Conservation (phyloP, 352 stramenopile species). For the Pythium aphanidermatum region DNA sequence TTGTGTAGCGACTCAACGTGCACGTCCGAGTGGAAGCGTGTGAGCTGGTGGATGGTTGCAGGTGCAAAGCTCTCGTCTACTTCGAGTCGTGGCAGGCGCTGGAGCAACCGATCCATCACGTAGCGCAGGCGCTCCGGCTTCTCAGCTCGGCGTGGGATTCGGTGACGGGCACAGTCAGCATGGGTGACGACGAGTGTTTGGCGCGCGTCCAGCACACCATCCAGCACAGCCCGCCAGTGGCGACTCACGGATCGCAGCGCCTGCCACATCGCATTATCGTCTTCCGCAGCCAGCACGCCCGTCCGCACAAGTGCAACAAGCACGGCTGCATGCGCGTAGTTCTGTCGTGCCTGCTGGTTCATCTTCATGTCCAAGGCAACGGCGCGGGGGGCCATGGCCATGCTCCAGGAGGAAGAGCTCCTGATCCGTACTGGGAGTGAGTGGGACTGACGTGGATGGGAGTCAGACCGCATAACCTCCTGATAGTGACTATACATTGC, state of each 20-base stretch:
- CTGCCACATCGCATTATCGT: too few species aligned
- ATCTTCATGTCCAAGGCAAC: too few species aligned
- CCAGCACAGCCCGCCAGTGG: constrained; percentile 23
- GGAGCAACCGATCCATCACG: constrained; percentile 28
- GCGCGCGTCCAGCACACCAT: constrained; percentile 20
- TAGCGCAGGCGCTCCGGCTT: constrained; percentile 44
- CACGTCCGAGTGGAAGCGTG: constrained; percentile 45
- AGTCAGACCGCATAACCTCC: too few species aligned
- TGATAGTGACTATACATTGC: too few species aligned
- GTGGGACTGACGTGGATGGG: too few species aligned
- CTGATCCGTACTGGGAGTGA: too few species aligned
- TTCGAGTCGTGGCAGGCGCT: constrained; percentile 29
- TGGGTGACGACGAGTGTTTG: constrained; percentile 43
- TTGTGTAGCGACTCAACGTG: constrained; percentile 49
- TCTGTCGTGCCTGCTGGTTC: too few species aligned
- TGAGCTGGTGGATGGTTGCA: constrained; percentile 43
- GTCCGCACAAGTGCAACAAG: too few species aligned
- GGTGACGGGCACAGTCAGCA: constrained; percentile 39
- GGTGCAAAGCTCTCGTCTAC: constrained; percentile 19
- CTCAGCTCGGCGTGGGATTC: constrained; percentile 33
- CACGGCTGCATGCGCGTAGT: too few species aligned
- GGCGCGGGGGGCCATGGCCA: too few species aligned
- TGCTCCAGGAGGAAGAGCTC: too few species aligned
- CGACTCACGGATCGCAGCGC: constrained; percentile 15
- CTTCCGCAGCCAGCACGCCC: too few species aligned